Percentiles rank a stretch among this genome's conserved stretches.
These are phyloP conservation scores for Plasmodium coatneyi DNA, from an alignment of 169 alveolate species.

Conservation along the genomic window DNA sequence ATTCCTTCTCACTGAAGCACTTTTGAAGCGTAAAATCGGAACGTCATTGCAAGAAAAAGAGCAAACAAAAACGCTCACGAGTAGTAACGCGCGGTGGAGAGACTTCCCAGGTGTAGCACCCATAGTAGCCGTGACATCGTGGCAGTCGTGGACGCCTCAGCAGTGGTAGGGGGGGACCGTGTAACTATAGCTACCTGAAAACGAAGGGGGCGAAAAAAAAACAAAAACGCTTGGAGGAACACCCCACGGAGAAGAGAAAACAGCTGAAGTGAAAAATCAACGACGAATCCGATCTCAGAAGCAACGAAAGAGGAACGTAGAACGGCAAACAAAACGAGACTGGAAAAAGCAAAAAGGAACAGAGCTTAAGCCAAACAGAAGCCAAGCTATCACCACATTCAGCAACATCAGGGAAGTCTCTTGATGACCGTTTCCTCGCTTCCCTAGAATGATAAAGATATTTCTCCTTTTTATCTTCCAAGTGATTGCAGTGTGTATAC, in stretches of 20 bases:
- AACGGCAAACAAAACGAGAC: background rate
- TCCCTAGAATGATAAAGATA: slow-evolving; percentile 38
- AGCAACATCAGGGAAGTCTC: background rate
- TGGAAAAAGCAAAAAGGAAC: background rate
- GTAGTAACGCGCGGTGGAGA: background rate
- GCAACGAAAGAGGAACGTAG: background rate
- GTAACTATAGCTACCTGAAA: background rate
- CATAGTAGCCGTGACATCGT: background rate
- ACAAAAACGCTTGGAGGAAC: background rate
- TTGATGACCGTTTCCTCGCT: background rate
- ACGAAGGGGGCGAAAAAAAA: background rate
- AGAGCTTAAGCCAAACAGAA: background rate
- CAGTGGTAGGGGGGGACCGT: background rate
- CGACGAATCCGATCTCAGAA: background rate
- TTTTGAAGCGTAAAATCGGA: background rate
- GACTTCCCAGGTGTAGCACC: background rate
- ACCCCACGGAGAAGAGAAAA: background rate
- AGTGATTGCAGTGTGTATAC: slow-evolving; percentile 26
- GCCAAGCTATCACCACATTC: background rate
- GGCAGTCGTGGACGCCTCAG: background rate
- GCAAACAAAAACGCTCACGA: background rate
- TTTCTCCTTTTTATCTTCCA: slow-evolving; percentile 26
- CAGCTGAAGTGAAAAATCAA: background rate
- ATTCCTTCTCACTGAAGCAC: background rate
- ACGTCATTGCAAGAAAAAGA: background rate